Evolutionary conservation across 495 filamentous ascomycete genomes (phyloP), one percentile per base, ranked within the genome.

Genomic region (Neurospora pannonica): DNA sequence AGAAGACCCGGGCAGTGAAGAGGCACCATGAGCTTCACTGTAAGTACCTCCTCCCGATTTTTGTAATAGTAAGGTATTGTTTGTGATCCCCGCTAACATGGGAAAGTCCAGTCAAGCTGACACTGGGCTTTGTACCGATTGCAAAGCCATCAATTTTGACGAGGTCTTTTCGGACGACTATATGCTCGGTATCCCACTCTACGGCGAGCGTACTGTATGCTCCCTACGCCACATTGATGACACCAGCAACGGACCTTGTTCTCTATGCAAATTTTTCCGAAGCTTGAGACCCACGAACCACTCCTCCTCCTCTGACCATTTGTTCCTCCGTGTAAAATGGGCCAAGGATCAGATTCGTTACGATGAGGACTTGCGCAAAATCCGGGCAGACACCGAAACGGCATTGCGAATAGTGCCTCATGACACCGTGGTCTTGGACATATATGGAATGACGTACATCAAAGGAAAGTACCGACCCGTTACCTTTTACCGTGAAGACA

Each of bases 111-210:
- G 46, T 2, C 46, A 48, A 48, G 9, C 46, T 1, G 10, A 11
- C n/a, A 48, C n/a, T 0, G n/a, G 1, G 46, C 46, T 48, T 24
- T 48, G n/a, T 1, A 48, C 1, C 46, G n/a, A 48, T 24, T 48
- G 46, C 4, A 48, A 48, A 21, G 46, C n/a, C 4, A 48, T 46
- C 42, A 46, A 46, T 46, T 46, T 46, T 3, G 42, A 46, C 1
- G 19, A 46, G 0, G 3, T 46, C 0, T 10, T 46, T 8, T 46
- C 42, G 3, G 8, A 0, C 0, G 0, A 46, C 0, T 46, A 46
- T 10, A 46, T 46, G n/a, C 42, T 46, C 0, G 42, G 19, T 0
- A 46, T 21, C 0, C 3, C 42, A 0, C 4, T 19, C 8, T 0
- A 46, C 7, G n/a, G 42, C 42, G 0, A 10, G 0, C 42, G 42